Evolutionary conservation across 176 grass and related monocot species (phyloP).

Genomic region (Aechmea fasciata): DNA sequence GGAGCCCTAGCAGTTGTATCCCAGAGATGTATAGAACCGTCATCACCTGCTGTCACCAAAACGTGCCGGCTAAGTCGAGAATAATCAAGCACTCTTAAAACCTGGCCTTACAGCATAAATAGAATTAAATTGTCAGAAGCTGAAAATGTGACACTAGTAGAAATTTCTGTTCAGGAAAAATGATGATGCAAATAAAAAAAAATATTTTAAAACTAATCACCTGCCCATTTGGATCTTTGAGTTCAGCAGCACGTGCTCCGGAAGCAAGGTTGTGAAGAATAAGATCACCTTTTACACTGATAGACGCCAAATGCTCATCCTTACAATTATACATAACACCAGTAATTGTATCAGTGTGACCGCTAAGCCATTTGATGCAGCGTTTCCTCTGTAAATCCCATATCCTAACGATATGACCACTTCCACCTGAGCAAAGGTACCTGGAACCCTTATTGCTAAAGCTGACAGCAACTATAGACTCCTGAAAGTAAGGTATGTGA

Average conservation of each 20-base stretch:
- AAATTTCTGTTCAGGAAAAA: neutral
- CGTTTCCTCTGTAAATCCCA: conserved; percentile 94
- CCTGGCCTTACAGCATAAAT: conserved; percentile 50
- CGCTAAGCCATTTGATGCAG: conserved; percentile 93
- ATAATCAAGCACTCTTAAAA: conserved; percentile 95
- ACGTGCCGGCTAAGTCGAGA: conserved; percentile 79
- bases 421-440: conserved; percentile 93
- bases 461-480: conserved; percentile 83
- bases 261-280: conserved; percentile 99
- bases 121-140: conserved; percentile 18
- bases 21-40: conserved; percentile 97
- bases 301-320: conserved; percentile 96
- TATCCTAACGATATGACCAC: conserved; percentile 90
- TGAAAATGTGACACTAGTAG: neutral
- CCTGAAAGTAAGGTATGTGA: conserved; percentile 40
- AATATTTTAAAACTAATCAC: conserved; percentile 32
- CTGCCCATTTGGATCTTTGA: conserved; percentile 97
- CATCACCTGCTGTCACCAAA: conserved; percentile 85
- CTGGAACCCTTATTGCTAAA: conserved; percentile 98
- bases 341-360: conserved; percentile 84
- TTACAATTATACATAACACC: conserved; percentile 97
- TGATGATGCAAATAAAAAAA: neutral
- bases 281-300: conserved; percentile 86
- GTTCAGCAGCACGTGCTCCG: conserved; percentile 81
- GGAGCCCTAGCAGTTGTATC: conserved; percentile 84